Base-by-base conservation (phyloP, 2,329 filamentous ascomycete genomes). In the Cylindrodendrum hubeiense region DNA sequence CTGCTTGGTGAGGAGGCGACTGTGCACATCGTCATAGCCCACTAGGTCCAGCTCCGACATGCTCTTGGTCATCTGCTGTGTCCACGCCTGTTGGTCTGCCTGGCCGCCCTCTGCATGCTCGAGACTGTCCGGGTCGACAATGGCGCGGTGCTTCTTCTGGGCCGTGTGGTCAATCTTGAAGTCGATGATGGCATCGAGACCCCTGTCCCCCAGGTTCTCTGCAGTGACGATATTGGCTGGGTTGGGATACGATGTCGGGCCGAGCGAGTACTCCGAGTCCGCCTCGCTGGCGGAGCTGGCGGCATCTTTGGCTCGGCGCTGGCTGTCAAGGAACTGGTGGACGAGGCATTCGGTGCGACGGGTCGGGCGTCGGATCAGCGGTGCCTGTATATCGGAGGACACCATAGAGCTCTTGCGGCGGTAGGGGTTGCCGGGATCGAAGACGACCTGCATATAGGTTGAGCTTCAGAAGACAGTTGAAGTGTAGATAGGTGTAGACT, bases 1-100 rank as follows among this genome's bases (percentile, higher is more conserved):
- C 78, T 93, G 94, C 83, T 98, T 98, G 2, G 95, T 98, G 71
- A 98, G 85, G 53, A 98, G 87, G n/a, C 95, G 88, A 64, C 86
- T 89, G 74, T 88, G 86, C 44, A 86, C 71, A 9, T 79, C 76
- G 26, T 79, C 76, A 63, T 79, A 67, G 44, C 76, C 66, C 8
- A 74, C 67, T 12, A 83, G 75, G 63, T 85, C 81, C 41, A 80
- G 66, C 57, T 82, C 80, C 2, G 82, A 81, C 59, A 77, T 77
- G 72, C 77, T 78, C 67, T 80, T 83, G 52, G 78, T 78, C 73
- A 88, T 84, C 60, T 82, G 78, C 9, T 78, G 79, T 46, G 82
- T 83, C 88, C 87, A 90, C 13, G 81, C 79, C 70, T 85, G 81
- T 76, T 90, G 84, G 72, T 90, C 88, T 5, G 79, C 72, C 75